Percentiles rank a stretch among this genome's conserved stretches.
Evolutionary conservation across 2,329 filamentous ascomycete species (phyloP).

Genomic region (Aureobasidium vineae): DNA sequence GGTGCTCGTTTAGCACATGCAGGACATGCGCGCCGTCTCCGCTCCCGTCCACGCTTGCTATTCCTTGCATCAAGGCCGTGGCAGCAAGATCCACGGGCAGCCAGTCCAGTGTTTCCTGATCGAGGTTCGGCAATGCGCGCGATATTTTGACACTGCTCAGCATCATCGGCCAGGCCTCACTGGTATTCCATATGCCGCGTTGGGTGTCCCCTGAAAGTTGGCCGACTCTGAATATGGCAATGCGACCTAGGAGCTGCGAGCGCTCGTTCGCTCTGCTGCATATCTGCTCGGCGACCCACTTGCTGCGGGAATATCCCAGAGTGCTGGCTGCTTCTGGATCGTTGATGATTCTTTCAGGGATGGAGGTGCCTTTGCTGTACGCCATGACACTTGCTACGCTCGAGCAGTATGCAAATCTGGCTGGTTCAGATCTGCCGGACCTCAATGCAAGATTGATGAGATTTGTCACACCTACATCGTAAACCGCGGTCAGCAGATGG

Average conservation of each 20-base stretch:
- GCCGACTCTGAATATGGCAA: conserved; percentile 49
- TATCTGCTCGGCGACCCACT: conserved; percentile 59
- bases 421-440: conserved; percentile 34
- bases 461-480: conserved; percentile 44
- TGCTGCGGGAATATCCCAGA: conserved; percentile 57
- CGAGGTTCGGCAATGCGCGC: conserved; percentile 44
- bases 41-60: conserved; percentile 31
- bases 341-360: conserved; percentile 46
- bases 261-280: conserved; percentile 44
- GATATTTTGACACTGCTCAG: conserved; percentile 42
- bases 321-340: conserved; percentile 47
- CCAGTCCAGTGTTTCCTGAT: conserved; percentile 45
- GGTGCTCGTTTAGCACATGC: conserved; percentile 52
- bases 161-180: conserved; percentile 53
- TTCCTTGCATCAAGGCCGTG: conserved; percentile 43
- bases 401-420: conserved; percentile 53
- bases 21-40: conserved; percentile 40
- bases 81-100: conserved; percentile 50
- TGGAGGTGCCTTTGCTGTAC: conserved; percentile 32
- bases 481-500: conserved; percentile 4
- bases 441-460: conserved; percentile 49
- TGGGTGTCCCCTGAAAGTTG: conserved; percentile 49
- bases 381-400: conserved; percentile 49
- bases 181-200: conserved; percentile 50
- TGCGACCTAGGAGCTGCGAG: conserved; percentile 37